A percentile compares a stretch with the other conserved stretches of the same genome.
Evolutionary conservation across 2,329 filamentous ascomycete genomes (phyloP).

Genomic region (Coleophoma eucalyptorum): DNA sequence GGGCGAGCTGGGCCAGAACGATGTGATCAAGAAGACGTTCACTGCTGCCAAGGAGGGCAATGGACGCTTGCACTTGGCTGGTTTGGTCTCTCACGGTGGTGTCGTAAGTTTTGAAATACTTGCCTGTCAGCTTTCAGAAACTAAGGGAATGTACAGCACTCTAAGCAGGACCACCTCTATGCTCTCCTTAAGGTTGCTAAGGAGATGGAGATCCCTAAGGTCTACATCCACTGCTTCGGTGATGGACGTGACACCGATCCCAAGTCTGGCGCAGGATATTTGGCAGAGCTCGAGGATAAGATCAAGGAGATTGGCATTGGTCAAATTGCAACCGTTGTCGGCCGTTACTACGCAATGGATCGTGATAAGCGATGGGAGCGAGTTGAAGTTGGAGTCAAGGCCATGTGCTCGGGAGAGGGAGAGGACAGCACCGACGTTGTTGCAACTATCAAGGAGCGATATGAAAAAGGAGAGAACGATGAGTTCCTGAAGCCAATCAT

Average conservation of each 20-base stretch:
- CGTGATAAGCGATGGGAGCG: constrained; percentile 99
- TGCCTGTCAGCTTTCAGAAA: background rate
- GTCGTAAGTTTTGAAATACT: constrained; percentile 51
- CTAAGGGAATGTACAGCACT: constrained; percentile 53
- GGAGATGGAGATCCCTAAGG: constrained; percentile 78
- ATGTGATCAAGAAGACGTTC: constrained; percentile 54
- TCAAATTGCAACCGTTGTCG: constrained; percentile 88
- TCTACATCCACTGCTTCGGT: constrained; percentile 98
- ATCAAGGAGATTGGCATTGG: constrained; percentile 81
- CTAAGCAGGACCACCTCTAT: constrained; percentile 91
- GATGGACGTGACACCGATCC: constrained; percentile 98
- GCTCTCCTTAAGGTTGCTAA: constrained; percentile 87
- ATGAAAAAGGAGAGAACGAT: constrained; percentile 84
- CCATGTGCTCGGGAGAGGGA: constrained; percentile 76
- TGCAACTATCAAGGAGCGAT: constrained; percentile 81
- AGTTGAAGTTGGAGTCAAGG: constrained; percentile 85
- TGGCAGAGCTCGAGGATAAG: constrained; percentile 79
- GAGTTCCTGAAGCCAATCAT: constrained; percentile 99
- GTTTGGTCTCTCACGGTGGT: constrained; percentile 91
- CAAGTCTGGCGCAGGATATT: constrained; percentile 84
- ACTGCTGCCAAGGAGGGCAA: constrained; percentile 80
- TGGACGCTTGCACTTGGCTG: constrained; percentile 86
- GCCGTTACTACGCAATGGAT: constrained; percentile 98
- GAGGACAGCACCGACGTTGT: constrained; percentile 83
- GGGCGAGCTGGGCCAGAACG: constrained; percentile 29